Conservation (phyloP, 768 basidiomycete genomes). For the Crucibulum laeve region DNA sequence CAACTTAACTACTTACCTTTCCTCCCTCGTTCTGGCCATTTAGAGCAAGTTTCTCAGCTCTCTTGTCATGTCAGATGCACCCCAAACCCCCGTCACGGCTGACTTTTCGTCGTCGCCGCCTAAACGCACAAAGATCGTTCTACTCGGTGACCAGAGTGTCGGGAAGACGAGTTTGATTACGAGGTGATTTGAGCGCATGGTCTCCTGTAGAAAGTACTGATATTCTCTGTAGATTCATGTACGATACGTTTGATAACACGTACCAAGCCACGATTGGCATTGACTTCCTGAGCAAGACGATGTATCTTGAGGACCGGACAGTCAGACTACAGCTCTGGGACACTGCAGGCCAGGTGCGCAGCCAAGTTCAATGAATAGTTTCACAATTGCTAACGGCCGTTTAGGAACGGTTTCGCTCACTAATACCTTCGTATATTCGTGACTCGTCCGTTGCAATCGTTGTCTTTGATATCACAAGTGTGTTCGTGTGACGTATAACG, state of each 20-base stretch:
- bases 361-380: neutral
- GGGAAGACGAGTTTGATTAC: slow-evolving; percentile 99
- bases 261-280: slow-evolving; percentile 98
- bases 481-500: slow-evolving; percentile 22
- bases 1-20: neutral
- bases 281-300: slow-evolving; percentile 99
- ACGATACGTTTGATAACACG: slow-evolving; percentile 99
- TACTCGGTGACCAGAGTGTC: slow-evolving; percentile 95
- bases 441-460: slow-evolving; percentile 99
- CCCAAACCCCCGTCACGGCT: slow-evolving; percentile 66
- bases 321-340: slow-evolving; percentile 98
- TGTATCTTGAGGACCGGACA: slow-evolving; percentile 98
- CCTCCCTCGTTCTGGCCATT: neutral
- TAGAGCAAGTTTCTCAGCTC: neutral
- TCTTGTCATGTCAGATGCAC: slow-evolving; percentile 30
- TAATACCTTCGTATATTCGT: slow-evolving; percentile 98
- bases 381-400: slow-evolving; percentile 1
- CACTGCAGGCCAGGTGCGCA: slow-evolving; percentile 85
- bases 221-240: slow-evolving; percentile 73
- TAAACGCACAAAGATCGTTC: slow-evolving; percentile 94
- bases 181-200: slow-evolving; percentile 45
- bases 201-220: slow-evolving; percentile 6
- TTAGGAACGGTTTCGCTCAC: slow-evolving; percentile 93
- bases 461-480: slow-evolving; percentile 98
- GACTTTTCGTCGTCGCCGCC: slow-evolving; percentile 88